A percentile compares a stretch with the other conserved stretches of the same genome.
phyloP scores from a whole-genome alignment of 2,329 filamentous ascomycete species.

The Xylariaceae sp. region DNA sequence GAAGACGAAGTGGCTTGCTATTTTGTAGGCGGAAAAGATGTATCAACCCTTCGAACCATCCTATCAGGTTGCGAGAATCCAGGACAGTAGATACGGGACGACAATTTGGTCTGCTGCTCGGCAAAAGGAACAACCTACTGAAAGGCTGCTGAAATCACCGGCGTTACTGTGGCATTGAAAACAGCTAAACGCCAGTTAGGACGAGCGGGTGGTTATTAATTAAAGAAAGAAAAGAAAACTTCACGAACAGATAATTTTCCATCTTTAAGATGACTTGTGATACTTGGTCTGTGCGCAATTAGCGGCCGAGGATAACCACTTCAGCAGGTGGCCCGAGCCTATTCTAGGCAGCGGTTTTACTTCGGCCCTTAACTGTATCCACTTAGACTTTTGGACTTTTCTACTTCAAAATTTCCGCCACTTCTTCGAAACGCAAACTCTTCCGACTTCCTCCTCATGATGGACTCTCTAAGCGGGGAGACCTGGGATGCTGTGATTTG shows the following conservation, averaged over 20 bases:
- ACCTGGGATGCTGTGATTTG: slow-evolving; percentile 81
- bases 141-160: slow-evolving; percentile 39
- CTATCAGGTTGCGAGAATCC: slow-evolving; percentile 74
- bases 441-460: slow-evolving; percentile 44
- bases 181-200: slow-evolving; percentile 37
- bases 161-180: slow-evolving; percentile 42
- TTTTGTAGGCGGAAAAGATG: too few relatives aligned
- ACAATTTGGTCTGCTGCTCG: slow-evolving; percentile 47
- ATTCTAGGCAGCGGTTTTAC: slow-evolving; percentile 18
- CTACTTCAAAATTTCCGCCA: slow-evolving; percentile 33
- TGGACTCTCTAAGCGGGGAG: slow-evolving; percentile 78
- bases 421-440: slow-evolving; percentile 25
- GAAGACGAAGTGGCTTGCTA: too few relatives aligned
- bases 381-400: slow-evolving; percentile 19
- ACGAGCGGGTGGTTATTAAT: slow-evolving; percentile 38
- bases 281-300: slow-evolving; percentile 5
- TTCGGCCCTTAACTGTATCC: slow-evolving; percentile 22
- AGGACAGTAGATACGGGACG: slow-evolving; percentile 90
- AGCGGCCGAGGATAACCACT: neutral
- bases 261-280: neutral
- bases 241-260: slow-evolving; percentile 11
- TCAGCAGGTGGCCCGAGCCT: neutral
- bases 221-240: slow-evolving; percentile 27
- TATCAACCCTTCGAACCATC: slow-evolving; percentile 85
- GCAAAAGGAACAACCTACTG: slow-evolving; percentile 40